Conservation (phyloP, 257 asterid genomes). For the Galeopsis tetrahit region DNA sequence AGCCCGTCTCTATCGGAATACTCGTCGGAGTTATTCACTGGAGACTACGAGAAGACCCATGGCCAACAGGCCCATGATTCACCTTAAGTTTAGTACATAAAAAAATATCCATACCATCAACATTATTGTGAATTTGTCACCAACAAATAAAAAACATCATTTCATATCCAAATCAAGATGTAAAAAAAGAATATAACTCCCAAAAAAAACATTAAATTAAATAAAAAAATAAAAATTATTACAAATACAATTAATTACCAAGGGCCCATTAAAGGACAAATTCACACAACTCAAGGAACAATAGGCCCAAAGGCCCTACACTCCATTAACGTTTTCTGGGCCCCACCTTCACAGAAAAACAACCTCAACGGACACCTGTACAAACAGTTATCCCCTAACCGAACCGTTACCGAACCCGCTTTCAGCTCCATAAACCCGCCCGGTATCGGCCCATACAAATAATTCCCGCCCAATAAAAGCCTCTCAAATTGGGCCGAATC, state of each 20-base stretch:
- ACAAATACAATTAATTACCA: constrained; percentile 16
- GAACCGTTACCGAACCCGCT: constrained; percentile 70
- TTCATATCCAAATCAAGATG: background rate
- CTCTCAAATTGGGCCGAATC: constrained; percentile 61
- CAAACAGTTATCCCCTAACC: constrained; percentile 83
- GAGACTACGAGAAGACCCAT: too few species aligned
- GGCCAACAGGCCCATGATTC: too few species aligned
- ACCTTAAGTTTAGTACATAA: too few species aligned
- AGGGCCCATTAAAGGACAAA: constrained; percentile 37
- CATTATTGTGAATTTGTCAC: too few species aligned
- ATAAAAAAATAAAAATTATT: background rate
- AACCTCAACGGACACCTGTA: constrained; percentile 76
- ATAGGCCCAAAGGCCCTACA: constrained; percentile 76
- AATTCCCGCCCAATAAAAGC: constrained; percentile 82
- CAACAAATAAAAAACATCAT: background rate
- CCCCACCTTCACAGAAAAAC: constrained; percentile 85
- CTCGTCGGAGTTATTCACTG: too few species aligned
- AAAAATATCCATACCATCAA: too few species aligned
- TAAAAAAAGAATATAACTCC: background rate
- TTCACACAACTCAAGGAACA: constrained; percentile 52
- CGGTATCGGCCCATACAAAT: constrained; percentile 79
- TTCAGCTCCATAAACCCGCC: constrained; percentile 63
- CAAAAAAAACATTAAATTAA: background rate
- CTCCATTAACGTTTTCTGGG: constrained; percentile 65
- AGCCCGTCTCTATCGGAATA: too few species aligned